Evolutionary conservation across 805 yeast species (phyloP), one percentile per base, ranked within the genome.

Genomic region (Suhomyces faveliae): DNA sequence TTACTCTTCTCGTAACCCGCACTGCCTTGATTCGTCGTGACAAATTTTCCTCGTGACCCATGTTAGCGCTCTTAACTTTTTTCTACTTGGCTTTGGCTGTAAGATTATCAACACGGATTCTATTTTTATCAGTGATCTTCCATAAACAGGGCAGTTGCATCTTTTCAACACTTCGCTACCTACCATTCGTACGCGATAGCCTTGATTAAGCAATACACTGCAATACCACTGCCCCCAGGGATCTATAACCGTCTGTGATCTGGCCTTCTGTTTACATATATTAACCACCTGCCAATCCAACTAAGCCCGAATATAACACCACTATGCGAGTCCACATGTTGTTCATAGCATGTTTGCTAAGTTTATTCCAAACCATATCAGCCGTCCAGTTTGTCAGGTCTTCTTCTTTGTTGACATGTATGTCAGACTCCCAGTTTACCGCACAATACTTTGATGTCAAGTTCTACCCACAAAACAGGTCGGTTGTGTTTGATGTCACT

Each of bases 341-440:
- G 3, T 24, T 43, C 35, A 12, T 30, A 30, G 38, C 44, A 2
- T n/a, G 19, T 5, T 11, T 42, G 38, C 44, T 42, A 20, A n/a
- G 27, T 13, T 27, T 42, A 38, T 4, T 25, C 19, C 48, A 45
- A 46, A 15, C 53, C 6, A 59, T 52, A 6, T 24, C 48, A 7
- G 72, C 64, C 20, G 52, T 37, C 21, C 54, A 51, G 23, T 58
- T 55, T 47, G 63, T 83, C 48, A 71, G 66, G 52, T 79, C 94
- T 0, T 65, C 81, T 15, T 89, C 97, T 7, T 74, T 94, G 55
- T 72, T 92, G 57, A 88, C 98, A 35, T 94, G 99, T 73, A 91
- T 90, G 96, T 85, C 83, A 38, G 74, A 87, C 64, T 91, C 99
- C 6, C 85, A 83, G 62, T 83, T 94, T 58, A 83, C 96, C 2